phyloP scores from a whole-genome alignment of 2,329 filamentous ascomycete genomes.

The Curvularia sp. region DNA sequence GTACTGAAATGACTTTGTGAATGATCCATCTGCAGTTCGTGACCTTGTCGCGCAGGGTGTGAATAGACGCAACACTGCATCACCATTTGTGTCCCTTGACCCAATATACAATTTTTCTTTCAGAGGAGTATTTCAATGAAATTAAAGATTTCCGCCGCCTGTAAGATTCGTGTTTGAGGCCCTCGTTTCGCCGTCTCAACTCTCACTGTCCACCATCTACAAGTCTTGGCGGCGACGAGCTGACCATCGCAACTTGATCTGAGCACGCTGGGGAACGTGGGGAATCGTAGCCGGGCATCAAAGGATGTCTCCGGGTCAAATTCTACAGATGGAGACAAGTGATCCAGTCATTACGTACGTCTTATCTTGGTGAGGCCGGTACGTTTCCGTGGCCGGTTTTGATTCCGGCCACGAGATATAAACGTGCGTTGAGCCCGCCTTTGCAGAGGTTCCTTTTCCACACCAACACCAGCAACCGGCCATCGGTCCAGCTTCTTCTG shows the following conservation, averaged over 20 bases:
- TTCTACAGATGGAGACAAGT: constrained; percentile 25
- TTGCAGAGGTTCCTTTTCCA: constrained; percentile 13
- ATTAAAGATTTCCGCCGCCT: background rate
- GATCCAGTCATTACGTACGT: constrained; percentile 50
- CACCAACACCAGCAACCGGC: constrained; percentile 14
- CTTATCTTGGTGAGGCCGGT: constrained; percentile 48
- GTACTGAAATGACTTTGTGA: background rate
- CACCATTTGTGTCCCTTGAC: background rate
- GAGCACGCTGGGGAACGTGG: constrained; percentile 1
- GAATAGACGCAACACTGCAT: background rate
- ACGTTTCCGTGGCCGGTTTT: constrained; percentile 41
- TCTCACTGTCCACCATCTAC: constrained; percentile 3
- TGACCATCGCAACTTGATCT: constrained; percentile 3
- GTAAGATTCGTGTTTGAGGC: background rate
- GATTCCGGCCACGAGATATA: constrained; percentile 49
- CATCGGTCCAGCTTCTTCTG: constrained; percentile 7
- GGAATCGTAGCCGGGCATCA: constrained; percentile 14
- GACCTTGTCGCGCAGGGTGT: background rate
- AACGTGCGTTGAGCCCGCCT: constrained; percentile 32
- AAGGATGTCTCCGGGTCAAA: constrained; percentile 21
- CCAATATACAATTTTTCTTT: background rate
- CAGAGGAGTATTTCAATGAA: background rate
- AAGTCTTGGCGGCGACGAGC: constrained; percentile 30
- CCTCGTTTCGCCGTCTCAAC: background rate
- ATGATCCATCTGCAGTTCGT: background rate